These are phyloP conservation scores for Postia placenta DNA, from an alignment of 768 basidiomycete species.

Conservation along the genomic window DNA sequence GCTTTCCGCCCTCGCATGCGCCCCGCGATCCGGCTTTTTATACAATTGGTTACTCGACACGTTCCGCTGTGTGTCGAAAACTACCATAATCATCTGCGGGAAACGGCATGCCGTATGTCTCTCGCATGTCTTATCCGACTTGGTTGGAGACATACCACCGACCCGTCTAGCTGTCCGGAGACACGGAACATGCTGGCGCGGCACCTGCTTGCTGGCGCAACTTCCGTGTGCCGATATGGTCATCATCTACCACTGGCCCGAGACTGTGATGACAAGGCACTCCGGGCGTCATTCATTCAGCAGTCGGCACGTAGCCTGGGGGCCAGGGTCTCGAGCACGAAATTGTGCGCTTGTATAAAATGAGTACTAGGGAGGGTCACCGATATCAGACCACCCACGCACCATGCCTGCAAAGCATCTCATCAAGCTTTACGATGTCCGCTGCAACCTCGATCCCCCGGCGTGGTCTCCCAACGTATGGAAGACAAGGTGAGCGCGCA, in stretches of 20 bases:
- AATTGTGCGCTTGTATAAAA: not conserved
- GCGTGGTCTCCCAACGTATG: conserved; percentile 5
- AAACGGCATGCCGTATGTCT: no score
- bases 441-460: not conserved
- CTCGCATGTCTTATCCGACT: no score
- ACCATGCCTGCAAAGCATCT: not conserved
- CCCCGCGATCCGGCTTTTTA: not conserved
- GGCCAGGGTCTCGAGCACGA: not conserved
- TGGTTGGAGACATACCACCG: no score
- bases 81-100: no score
- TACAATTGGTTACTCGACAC: not conserved
- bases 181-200: no score
- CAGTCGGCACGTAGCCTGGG: not conserved
- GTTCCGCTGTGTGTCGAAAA: not conserved
- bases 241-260: not conserved
- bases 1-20: not conserved
- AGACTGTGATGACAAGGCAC: not conserved
- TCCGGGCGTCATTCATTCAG: not conserved
- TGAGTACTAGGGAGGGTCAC: no score
- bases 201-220: no score
- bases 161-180: no score
- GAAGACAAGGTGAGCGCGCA: not conserved
- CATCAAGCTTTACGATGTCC: conserved; percentile 2
- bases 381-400: not conserved
- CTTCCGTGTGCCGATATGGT: not conserved